Base-by-base conservation (phyloP, 768 basidiomycete genomes). In the Inosperma sp. region DNA sequence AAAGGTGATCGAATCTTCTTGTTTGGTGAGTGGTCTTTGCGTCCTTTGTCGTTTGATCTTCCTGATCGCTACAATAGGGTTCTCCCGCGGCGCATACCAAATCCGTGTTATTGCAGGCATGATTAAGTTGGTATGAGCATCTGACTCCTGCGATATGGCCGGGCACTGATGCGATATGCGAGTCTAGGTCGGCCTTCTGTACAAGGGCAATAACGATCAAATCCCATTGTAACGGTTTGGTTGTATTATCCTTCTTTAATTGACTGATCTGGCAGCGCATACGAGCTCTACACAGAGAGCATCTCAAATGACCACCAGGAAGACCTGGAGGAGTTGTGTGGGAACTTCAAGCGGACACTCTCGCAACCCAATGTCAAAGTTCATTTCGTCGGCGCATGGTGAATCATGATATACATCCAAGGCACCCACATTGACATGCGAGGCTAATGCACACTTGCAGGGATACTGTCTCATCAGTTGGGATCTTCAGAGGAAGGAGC, bases 391-490 rank as follows among this genome's bases (percentile, higher is more conserved):
- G 44, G 44, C 27, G 44, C 26, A 30, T 45, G 44, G 44, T 45
- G 30, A n/a, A n/a, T n/a, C n/a, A n/a, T n/a, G n/a, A n/a, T n/a
- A n/a, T n/a, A n/a, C n/a, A n/a, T n/a, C n/a, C n/a, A n/a, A 5
- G n/a, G n/a, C 30, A 5, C 29, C 13, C 13, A 27, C 10, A 27
- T 26, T 39, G n/a, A n/a, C n/a, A n/a, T n/a, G n/a, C n/a, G n/a
- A n/a, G n/a, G n/a, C n/a, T n/a, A n/a, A n/a, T n/a, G n/a, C n/a
- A n/a, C n/a, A n/a, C n/a, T n/a, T 21, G 4, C 13, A 68, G 68
- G 68, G 68, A 69, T 52, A 68, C 68, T 13, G 66, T 68, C 3
- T 68, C 68, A 7, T 68, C 68, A 0, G 58, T 69, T 26, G 68
- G 68, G 1, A 34, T 69, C 21, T 29, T 53, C 4, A 50, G 65